A percentile compares a stretch with the other conserved stretches of the same genome.
Conservation (phyloP, 2,329 filamentous ascomycete genomes). For the Hirsutella minnesotensis region DNA sequence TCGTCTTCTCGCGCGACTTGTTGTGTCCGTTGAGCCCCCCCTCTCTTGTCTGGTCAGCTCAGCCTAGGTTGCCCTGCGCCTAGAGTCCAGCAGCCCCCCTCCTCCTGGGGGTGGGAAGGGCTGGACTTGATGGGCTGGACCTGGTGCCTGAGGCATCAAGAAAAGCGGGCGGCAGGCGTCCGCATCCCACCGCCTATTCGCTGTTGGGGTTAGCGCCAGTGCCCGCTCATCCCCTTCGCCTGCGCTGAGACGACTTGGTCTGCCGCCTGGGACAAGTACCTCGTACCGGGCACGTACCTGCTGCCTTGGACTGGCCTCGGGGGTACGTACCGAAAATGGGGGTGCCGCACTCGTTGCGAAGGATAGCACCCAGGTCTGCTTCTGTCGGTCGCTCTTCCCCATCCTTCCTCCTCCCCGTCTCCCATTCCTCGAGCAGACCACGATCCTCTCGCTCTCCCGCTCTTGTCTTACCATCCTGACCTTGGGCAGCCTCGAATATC, state of each 20-base stretch:
- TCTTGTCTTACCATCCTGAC: slow-evolving; percentile 8
- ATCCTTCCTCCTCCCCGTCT: slow-evolving; percentile 20
- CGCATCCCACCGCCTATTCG: slow-evolving; percentile 22
- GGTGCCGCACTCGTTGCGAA: slow-evolving; percentile 3
- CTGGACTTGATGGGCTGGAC: background rate
- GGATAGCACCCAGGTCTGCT: slow-evolving; percentile 14
- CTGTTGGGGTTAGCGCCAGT: slow-evolving; percentile 22
- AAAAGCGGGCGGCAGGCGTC: slow-evolving; percentile 10
- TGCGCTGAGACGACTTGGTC: slow-evolving; percentile 4
- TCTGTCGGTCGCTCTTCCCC: slow-evolving; percentile 26
- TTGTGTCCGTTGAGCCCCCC: background rate
- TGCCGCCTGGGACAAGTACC: background rate
- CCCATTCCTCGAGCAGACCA: slow-evolving; percentile 20
- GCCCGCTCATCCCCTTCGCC: slow-evolving; percentile 7
- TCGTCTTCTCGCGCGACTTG: background rate
- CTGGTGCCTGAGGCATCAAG: slow-evolving; percentile 8
- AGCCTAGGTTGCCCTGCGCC: background rate
- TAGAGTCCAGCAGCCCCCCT: background rate
- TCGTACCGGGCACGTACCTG: background rate
- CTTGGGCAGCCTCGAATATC: slow-evolving; percentile 9
- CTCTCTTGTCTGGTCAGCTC: background rate
- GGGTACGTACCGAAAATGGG: background rate
- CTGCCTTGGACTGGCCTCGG: background rate
- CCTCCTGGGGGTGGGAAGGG: background rate
- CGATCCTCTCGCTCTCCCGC: slow-evolving; percentile 15